These are phyloP conservation scores for Mucor sp. DNA, from an alignment of 371 early-diverging fungal species.

Conservation along the genomic window DNA sequence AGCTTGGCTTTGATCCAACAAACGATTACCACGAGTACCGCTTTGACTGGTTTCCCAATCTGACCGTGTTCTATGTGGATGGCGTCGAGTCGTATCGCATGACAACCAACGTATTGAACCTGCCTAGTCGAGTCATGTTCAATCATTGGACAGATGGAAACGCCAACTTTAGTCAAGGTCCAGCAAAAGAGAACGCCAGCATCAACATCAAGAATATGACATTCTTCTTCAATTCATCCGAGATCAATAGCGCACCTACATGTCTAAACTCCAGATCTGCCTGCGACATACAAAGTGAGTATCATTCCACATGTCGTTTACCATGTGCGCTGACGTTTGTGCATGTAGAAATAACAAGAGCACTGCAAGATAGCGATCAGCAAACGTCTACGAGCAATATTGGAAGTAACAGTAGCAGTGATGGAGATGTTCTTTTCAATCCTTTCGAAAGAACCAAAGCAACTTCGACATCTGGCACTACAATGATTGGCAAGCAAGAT, in stretches of 20 bases:
- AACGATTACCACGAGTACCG: conserved; percentile 48
- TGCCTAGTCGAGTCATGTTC: conserved; percentile 38
- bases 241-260: background rate
- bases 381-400: no score
- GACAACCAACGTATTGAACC: conserved; percentile 28
- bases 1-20: conserved; percentile 30
- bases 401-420: background rate
- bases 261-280: background rate
- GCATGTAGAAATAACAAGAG: background rate
- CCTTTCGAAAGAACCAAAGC: background rate
- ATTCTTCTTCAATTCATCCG: conserved; percentile 42
- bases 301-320: background rate
- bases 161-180: conserved; percentile 40
- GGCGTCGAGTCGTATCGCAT: conserved; percentile 23
- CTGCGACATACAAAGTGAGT: background rate
- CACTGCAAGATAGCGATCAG: background rate
- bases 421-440: background rate
- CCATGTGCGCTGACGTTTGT: background rate
- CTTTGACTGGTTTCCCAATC: conserved; percentile 46
- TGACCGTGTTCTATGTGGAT: conserved; percentile 37
- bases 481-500: background rate
- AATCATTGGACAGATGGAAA: conserved; percentile 59
- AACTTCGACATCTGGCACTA: background rate
- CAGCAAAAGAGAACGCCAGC: conserved; percentile 27
- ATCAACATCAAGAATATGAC: conserved; percentile 39